Percentiles rank a stretch among this genome's conserved stretches.
These are phyloP conservation scores for Rhodamnia argentea DNA, from an alignment of 345 rosid species.

Conservation along the genomic window DNA sequence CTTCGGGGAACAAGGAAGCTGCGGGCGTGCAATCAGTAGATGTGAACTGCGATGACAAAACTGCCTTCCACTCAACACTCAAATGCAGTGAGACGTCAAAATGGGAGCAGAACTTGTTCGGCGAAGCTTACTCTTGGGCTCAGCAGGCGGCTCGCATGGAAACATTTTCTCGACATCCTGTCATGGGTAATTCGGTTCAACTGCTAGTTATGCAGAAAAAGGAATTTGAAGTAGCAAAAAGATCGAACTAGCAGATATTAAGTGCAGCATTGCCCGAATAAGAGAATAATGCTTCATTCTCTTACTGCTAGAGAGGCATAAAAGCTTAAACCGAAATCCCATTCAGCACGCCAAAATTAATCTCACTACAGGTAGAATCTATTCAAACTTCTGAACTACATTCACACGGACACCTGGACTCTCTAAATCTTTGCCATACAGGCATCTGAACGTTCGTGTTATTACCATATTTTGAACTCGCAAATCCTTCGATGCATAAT, in stretches of 20 bases:
- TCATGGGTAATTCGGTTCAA: background rate
- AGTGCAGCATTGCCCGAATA: background rate
- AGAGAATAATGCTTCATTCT: background rate
- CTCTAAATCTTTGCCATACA: background rate
- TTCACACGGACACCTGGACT: background rate
- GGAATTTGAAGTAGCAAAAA: background rate
- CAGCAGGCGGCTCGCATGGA: background rate
- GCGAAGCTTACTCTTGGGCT: background rate
- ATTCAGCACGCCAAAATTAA: background rate
- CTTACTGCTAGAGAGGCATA: background rate
- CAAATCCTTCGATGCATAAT: background rate
- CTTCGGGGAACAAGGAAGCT: background rate
- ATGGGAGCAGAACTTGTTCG: background rate
- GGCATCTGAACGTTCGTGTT: background rate
- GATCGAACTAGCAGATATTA: background rate
- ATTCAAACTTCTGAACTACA: background rate
- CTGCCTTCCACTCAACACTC: background rate
- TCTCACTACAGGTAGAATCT: background rate
- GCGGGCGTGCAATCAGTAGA: background rate
- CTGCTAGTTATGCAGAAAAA: background rate
- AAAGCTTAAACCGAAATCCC: background rate
- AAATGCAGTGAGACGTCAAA: background rate
- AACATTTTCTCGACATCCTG: background rate
- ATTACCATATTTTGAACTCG: background rate
- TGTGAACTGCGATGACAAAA: background rate